Evolutionary conservation across 345 rosid species (phyloP), one percentile per base, ranked within the genome.

Genomic region (Aegle marmelos): DNA sequence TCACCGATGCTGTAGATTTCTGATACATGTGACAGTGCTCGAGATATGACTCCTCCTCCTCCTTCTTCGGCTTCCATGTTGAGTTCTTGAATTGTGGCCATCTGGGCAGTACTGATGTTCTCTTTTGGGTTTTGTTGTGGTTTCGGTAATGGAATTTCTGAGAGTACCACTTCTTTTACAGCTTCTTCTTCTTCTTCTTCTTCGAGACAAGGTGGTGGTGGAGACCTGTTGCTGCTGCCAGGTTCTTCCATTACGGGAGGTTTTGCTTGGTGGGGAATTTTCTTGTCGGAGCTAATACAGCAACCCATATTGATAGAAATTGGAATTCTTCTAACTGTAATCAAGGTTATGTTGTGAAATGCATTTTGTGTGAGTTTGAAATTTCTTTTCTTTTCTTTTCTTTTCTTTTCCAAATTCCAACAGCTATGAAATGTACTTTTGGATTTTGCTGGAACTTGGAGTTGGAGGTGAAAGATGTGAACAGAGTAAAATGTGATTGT

Each of bases 131-230:
- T n/a, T 5, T 1, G 48, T 1, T 69, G 77, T 25, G 80, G 61
- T 64, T 60, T 74, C 6, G 81, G 64, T 69, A 80, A 62, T 68
- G 83, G 85, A 8, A 85, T 87, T 77, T 90, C 92, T 0, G 94
- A 89, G 41, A 88, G 88, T 16, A 91, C 87, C 6, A 87, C 91
- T 85, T 93, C 93, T 77, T 91, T 90, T 2, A 91, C 93, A 10
- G 86, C 79, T 81, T 91, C 98, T 87, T 91, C 98, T 33, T 91
- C 98, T 87, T 91, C 98, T 33, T 33, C 41, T 87, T 90, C 92
- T 74, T 90, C 98, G 13, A 83, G 76, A 21, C 80, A 48, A 34
- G 84, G 73, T 33, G 85, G 77, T 28, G 83, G 77, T 5, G 85
- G 68, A 34, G 63, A 45, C 68, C 72, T n/a, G 73, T 36, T 41